Base-by-base conservation (phyloP, 768 basidiomycete genomes). In the Amanita brunnescens region DNA sequence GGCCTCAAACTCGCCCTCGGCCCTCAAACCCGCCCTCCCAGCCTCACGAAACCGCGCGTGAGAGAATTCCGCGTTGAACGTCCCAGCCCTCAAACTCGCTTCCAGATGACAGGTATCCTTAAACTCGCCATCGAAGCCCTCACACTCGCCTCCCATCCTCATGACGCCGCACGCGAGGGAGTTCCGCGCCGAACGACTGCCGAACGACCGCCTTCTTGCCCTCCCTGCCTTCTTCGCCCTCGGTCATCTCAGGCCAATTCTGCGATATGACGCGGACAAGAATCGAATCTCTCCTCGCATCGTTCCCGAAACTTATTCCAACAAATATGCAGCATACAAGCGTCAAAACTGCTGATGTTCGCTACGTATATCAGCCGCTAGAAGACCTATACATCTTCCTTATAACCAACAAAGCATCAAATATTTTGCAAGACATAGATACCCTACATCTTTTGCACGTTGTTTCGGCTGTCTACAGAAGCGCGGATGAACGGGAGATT, bases 381-480 rank as follows among this genome's bases (percentile, higher is more conserved):
- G 93, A 96, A 67, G 92, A 97, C 65, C 81, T 98, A 21, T 98
- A 97, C 69, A 95, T 98, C 54, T 77, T 98, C 58, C 78, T 98
- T 57, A 94, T 98, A 69, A 98, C 95, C 49, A 98, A 97, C 72
- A 97, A 96, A 67, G 90, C 91, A 6, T 92, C 90, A n/a, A 99
- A 99, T 62, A 98, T 98, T 61, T 73, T 99, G 34, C 96, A 96
- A 72, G 96, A 98, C 66, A 95, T 98, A 57, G 89, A 96, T 53
- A 99, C 95, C 0, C 76, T 99, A 0, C 91, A 94, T 58, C 85
- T 99, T 33, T 87, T 96, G 1, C 85, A 95, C 30, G 86, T 96
- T 42, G 92, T 96, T 12, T 92, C 92, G 1, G 92, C 95, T 66
- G 68, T 94, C 67, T 93, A 90, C 65, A 77, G 90, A 58, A 84